Evolutionary conservation across 768 basidiomycete genomes (phyloP), one percentile per base, ranked within the genome.

Genomic region (Fomitopsis serialis): DNA sequence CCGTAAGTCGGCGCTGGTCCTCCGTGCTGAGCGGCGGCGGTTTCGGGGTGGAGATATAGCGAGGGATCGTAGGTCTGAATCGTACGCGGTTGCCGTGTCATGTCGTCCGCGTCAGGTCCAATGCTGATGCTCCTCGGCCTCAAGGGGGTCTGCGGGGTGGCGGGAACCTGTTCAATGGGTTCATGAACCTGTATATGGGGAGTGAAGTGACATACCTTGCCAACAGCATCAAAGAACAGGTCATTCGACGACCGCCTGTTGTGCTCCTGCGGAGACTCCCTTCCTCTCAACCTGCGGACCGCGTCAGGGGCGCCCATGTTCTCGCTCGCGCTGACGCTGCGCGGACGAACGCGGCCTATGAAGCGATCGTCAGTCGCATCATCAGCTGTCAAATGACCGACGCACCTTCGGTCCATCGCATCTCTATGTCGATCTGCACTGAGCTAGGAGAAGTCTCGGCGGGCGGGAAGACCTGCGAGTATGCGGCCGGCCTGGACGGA

Each of bases 141-240:
- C 40, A 52, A 45, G 23, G 49, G 56, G 23, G 55, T 54, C 45
- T 48, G 57, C 50, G 45, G 53, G 34, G 34, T 47, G 45, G 50
- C 43, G 35, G 44, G 11, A 32, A 44, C 32, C 60, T n/a, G n/a
- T 61, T 42, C 24, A 42, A 29, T 13, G 21, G 32, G 44, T 52
- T n/a, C n/a, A n/a, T n/a, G n/a, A n/a, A n/a, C n/a, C n/a, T n/a
- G n/a, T n/a, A n/a, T n/a, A n/a, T 25, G 42, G 45, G 42, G 34
- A 46, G 50, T 45, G 52, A 42, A 46, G 49, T 34, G 13, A 54
- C 55, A 44, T 50, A 54, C 57, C 57, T 63, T 65, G 42, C 66
- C 66, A 36, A 70, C 63, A 40, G 71, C 66, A 66, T 73, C 76
- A 56, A 74, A 75, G 50, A 71, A 61, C 15, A 72, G 57, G 49